phyloP scores from a whole-genome alignment of 352 stramenopile species.

The Hyaloperonospora arabidopsidis region DNA sequence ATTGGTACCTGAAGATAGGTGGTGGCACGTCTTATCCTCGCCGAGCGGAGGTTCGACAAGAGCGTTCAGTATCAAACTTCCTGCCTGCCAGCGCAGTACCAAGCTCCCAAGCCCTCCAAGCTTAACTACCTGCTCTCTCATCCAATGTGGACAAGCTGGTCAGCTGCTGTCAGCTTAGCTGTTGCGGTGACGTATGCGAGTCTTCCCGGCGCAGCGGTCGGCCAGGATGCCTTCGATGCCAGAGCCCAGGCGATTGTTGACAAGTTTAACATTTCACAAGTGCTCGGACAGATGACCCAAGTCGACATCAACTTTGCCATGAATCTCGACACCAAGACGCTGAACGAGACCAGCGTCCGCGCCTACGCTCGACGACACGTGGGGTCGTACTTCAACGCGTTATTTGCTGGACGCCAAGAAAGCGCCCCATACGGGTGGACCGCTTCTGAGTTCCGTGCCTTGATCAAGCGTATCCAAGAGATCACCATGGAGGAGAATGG shows the following conservation, averaged over 20 bases:
- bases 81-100: too few relatives aligned
- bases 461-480: slow-evolving; percentile 57
- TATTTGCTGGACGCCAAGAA: slow-evolving; percentile 26
- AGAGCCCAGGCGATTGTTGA: slow-evolving; percentile 41
- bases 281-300: slow-evolving; percentile 85
- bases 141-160: too few relatives aligned
- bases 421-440: slow-evolving; percentile 34
- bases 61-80: too few relatives aligned
- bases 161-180: too few relatives aligned
- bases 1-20: too few relatives aligned
- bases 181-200: too few relatives aligned
- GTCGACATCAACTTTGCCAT: slow-evolving; percentile 67
- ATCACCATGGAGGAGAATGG: slow-evolving; percentile 53
- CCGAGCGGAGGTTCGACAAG: too few relatives aligned
- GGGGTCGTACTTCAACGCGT: slow-evolving; percentile 77
- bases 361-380: slow-evolving; percentile 56
- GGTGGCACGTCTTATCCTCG: too few relatives aligned
- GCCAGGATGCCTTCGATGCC: slow-evolving; percentile 14
- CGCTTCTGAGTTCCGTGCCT: slow-evolving; percentile 46
- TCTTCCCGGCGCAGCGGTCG: too few relatives aligned
- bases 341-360: slow-evolving; percentile 45
- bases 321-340: slow-evolving; percentile 30
- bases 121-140: too few relatives aligned
- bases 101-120: too few relatives aligned
- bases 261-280: slow-evolving; percentile 8